Evolutionary conservation across 2,329 filamentous ascomycete species (phyloP), one percentile per base, ranked within the genome.

Genomic region (Exophiala spinifera): DNA sequence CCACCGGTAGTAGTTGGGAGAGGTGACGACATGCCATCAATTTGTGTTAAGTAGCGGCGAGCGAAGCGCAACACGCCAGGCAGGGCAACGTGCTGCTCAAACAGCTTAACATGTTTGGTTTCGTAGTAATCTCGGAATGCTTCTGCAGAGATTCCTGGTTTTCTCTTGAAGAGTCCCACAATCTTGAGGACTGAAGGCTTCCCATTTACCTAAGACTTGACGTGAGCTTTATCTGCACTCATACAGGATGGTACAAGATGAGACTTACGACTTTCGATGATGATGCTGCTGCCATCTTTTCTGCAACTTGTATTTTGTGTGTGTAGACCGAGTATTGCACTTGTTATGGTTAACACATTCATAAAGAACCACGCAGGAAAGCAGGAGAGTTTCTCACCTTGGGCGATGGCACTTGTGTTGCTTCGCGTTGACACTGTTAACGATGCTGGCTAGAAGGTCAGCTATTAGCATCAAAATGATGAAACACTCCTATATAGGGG

Each of bases 101-200:
- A 54, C 20, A 54, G 19, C 25, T 49, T 49, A 36, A 37, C 46
- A 45, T 54, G 51, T 37, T 54, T 54, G 45, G 14, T 54, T 33
- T 54, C 51, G 37, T 54, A 54, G 31, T 54, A 54, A 23, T 54
- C 46, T 45, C 37, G 20, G 46, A 54, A 54, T 44, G 45, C 51
- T 49, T 54, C 51, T 19, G 33, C 15, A 3, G 51, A 49, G 4
- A 54, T 49, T 21, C 51, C 51, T 45, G 45, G 45, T 31, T 54
- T 54, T 19, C 44, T 37, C 50, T 53, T 53, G 50, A 53, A 53
- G 6, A 53, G 50, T 17, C 50, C 50, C 7, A 53, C 50, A n/a
- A 53, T 43, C n/a, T 47, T 47, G 43, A 53, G 42, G 17, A 46
- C 43, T 40, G 50, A 53, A 40, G 50, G 33, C 15, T 53, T 53